Conservation (phyloP, 1,284 basidiomycete species). For the Fistulinella cinereoalba region DNA sequence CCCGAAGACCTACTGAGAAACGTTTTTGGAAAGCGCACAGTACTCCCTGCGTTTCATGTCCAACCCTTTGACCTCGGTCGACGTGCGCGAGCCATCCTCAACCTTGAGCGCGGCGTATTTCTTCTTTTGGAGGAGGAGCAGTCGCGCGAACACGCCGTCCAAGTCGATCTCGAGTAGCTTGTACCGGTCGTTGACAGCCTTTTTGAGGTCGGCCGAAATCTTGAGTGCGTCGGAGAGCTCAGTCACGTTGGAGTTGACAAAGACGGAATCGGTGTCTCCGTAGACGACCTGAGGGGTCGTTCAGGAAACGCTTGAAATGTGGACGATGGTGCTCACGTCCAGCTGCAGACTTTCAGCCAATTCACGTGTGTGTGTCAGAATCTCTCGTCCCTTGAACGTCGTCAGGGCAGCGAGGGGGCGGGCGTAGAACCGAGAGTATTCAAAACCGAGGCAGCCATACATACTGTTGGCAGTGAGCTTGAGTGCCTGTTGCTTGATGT, state of each 20-base stretch:
- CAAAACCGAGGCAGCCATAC: conserved; percentile 99
- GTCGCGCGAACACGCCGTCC: conserved; percentile 90
- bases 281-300: conserved; percentile 78
- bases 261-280: conserved; percentile 98
- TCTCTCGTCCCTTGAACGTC: conserved; percentile 98
- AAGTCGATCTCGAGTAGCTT: conserved; percentile 96
- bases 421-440: conserved; percentile 97
- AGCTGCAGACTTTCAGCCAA: conserved; percentile 88
- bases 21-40: conserved; percentile 86
- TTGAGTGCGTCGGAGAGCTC: conserved; percentile 86
- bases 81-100: conserved; percentile 72
- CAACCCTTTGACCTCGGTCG: conserved; percentile 92
- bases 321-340: conserved; percentile 57
- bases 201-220: conserved; percentile 93
- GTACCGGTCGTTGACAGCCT: conserved; percentile 94
- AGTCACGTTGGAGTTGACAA: conserved; percentile 94
- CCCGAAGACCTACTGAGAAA: conserved; percentile 72
- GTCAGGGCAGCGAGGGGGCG: conserved; percentile 94
- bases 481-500: conserved; percentile 96
- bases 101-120: conserved; percentile 98
- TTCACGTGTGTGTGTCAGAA: conserved; percentile 90
- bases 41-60: conserved; percentile 99
- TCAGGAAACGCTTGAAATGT: neutral
- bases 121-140: conserved; percentile 96
- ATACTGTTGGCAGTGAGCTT: conserved; percentile 99